Conservation (phyloP, 1,284 basidiomycete genomes). For the Cryptococcus amylolentus region DNA sequence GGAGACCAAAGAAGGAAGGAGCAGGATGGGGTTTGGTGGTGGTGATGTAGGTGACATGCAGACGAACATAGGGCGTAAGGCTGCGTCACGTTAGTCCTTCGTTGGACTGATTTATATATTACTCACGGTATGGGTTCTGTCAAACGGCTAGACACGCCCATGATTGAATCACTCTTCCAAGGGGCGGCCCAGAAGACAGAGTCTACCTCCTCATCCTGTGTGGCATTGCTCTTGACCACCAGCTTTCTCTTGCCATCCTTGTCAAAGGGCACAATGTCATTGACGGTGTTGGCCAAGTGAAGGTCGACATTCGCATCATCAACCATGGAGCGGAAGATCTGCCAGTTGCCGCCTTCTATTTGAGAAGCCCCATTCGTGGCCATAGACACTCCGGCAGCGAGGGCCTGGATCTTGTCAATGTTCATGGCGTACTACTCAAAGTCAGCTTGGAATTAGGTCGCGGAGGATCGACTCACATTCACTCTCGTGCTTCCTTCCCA, state of each 20-base stretch:
- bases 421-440: conserved; percentile 56
- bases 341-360: conserved; percentile 77
- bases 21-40: conserved; percentile 66
- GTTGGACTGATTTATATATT: not conserved
- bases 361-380: conserved; percentile 66
- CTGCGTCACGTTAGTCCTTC: conserved; percentile 10
- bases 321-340: conserved; percentile 79
- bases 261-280: conserved; percentile 25
- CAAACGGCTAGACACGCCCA: conserved; percentile 10
- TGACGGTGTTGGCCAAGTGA: conserved; percentile 64
- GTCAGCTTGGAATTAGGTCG: not conserved
- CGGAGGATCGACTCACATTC: conserved; percentile 58
- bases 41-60: conserved; percentile 84
- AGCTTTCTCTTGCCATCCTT: conserved; percentile 15
- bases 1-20: conserved; percentile 68
- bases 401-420: conserved; percentile 69
- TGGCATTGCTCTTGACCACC: conserved; percentile 21
- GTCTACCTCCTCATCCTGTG: conserved; percentile 33
- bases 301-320: conserved; percentile 65
- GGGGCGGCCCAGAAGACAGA: conserved; percentile 47
- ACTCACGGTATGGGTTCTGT: conserved; percentile 21
- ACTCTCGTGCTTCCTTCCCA: conserved; percentile 80
- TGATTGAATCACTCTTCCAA: conserved; percentile 31
- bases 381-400: conserved; percentile 71
- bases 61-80: conserved; percentile 67